Percentiles rank a stretch among this genome's conserved stretches.
Evolutionary conservation across 345 rosid species (phyloP).

Genomic region (Eucalyptus tenuipes): DNA sequence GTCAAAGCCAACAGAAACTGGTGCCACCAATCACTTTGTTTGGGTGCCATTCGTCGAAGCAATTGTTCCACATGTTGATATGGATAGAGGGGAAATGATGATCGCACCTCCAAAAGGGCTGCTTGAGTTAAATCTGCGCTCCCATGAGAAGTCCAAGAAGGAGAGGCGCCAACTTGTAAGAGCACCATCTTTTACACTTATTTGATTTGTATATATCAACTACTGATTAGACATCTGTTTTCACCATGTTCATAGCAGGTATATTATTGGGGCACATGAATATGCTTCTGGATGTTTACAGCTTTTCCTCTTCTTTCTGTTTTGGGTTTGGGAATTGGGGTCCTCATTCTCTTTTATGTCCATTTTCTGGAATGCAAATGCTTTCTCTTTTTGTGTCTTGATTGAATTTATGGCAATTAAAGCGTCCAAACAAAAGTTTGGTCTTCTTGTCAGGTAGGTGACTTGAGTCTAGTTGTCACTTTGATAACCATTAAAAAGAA

Average conservation of each 20-base stretch:
- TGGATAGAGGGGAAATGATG: constrained; percentile 52
- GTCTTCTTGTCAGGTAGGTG: not conserved
- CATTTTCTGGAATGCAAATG: not conserved
- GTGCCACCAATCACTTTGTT: constrained; percentile 33
- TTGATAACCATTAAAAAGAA: not conserved
- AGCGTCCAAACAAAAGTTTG: not conserved
- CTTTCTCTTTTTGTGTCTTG: not conserved
- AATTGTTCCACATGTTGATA: constrained; percentile 80
- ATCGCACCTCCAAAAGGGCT: constrained; percentile 91
- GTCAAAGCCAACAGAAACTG: constrained; percentile 11
- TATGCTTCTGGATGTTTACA: not conserved
- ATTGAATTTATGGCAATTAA: not conserved
- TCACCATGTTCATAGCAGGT: not conserved
- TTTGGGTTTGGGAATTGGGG: not conserved
- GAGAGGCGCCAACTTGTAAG: constrained; percentile 95
- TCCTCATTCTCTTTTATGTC: not conserved
- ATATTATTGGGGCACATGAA: not conserved
- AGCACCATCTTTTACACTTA: constrained; percentile 3
- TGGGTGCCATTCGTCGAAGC: constrained; percentile 89
- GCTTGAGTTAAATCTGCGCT: constrained; percentile 59
- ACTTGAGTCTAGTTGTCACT: not conserved
- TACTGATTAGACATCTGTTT: not conserved
- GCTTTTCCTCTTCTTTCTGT: not conserved
- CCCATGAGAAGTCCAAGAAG: constrained; percentile 72
- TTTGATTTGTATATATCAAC: not conserved